A percentile compares a stretch with the other conserved stretches of the same genome.
These are phyloP conservation scores for Rhynchosporium agropyri DNA, from an alignment of 2,329 filamentous ascomycete species.

Conservation along the genomic window DNA sequence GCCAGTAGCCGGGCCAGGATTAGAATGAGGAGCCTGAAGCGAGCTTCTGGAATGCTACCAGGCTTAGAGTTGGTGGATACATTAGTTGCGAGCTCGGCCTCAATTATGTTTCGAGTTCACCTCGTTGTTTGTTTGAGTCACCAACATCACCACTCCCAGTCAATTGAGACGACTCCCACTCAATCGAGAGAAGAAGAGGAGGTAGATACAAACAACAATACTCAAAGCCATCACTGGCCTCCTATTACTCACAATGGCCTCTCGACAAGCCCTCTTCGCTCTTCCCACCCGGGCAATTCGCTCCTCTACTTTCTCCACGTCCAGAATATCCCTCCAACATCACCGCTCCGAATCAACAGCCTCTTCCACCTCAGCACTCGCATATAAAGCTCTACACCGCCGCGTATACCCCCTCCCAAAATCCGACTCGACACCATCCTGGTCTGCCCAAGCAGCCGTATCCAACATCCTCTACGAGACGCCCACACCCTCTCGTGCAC, in stretches of 20 bases:
- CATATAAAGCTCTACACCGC: conserved; percentile 95
- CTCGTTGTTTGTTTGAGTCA: conserved; percentile 1
- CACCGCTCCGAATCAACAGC: conserved; percentile 50
- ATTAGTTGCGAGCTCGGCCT: conserved; percentile 10
- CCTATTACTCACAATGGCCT: conserved; percentile 36
- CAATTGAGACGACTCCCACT: background rate
- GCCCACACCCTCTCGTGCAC: conserved; percentile 77
- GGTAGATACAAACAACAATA: conserved; percentile 4
- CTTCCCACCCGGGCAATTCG: conserved; percentile 35
- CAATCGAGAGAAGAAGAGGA: conserved; percentile 1
- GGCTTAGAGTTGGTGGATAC: background rate
- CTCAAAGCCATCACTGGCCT: conserved; percentile 1
- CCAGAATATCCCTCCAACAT: conserved; percentile 31
- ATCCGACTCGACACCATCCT: conserved; percentile 72
- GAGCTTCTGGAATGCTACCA: background rate
- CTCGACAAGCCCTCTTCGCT: conserved; percentile 39
- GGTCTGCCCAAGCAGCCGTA: conserved; percentile 92
- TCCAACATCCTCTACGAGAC: conserved; percentile 99
- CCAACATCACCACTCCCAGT: background rate
- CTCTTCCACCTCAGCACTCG: conserved; percentile 87
- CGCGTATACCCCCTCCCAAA: conserved; percentile 85
- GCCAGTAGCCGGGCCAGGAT: too few species aligned
- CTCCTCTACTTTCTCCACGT: background rate
- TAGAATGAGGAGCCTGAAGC: too few species aligned
- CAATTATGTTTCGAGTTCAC: background rate